Evolutionary conservation across 148 eudicot genomes (phyloP).

Genomic region (Dianthus caryophyllus): DNA sequence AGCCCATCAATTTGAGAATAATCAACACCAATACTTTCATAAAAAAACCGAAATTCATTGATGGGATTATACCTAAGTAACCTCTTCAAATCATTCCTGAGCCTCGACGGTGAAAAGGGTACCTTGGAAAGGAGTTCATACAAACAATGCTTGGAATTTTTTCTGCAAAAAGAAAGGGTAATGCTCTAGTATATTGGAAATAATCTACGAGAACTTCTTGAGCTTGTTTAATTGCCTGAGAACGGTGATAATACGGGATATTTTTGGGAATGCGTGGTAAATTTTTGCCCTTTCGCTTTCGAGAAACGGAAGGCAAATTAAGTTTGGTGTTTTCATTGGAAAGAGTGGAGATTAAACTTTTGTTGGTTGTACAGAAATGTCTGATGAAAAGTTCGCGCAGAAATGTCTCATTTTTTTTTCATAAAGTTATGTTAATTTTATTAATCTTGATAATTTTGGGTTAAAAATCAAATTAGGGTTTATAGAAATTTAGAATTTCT

Average conservation of each 20-base stretch:
- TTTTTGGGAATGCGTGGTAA: slow-evolving; percentile 32
- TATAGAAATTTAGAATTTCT: too few species aligned
- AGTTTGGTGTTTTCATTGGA: too few species aligned
- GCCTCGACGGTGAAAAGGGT: slow-evolving; percentile 30
- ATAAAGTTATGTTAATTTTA: too few species aligned
- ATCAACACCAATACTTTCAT: too few species aligned
- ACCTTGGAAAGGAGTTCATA: slow-evolving; percentile 33
- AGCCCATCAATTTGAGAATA: slow-evolving; percentile 39
- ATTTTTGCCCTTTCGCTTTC: too few species aligned
- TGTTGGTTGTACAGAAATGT: slow-evolving; percentile 24
- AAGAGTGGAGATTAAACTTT: too few species aligned
- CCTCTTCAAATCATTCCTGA: slow-evolving; percentile 35
- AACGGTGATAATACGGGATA: slow-evolving; percentile 34
- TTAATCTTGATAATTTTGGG: too few species aligned
- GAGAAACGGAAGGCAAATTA: too few species aligned
- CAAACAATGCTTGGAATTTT: slow-evolving; percentile 35
- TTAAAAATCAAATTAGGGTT: too few species aligned
- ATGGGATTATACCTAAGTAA: slow-evolving; percentile 61
- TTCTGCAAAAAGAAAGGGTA: slow-evolving; percentile 64
- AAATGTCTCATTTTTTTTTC: too few species aligned
- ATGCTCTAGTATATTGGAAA: slow-evolving; percentile 49
- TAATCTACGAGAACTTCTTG: slow-evolving; percentile 53
- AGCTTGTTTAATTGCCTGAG: slow-evolving; percentile 38
- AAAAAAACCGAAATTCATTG: too few species aligned
- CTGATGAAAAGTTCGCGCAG: not conserved